Percentiles rank a stretch among this genome's conserved stretches.
Evolutionary conservation across 2,329 filamentous ascomycete genomes (phyloP).

Genomic region (Madurella fahalii): DNA sequence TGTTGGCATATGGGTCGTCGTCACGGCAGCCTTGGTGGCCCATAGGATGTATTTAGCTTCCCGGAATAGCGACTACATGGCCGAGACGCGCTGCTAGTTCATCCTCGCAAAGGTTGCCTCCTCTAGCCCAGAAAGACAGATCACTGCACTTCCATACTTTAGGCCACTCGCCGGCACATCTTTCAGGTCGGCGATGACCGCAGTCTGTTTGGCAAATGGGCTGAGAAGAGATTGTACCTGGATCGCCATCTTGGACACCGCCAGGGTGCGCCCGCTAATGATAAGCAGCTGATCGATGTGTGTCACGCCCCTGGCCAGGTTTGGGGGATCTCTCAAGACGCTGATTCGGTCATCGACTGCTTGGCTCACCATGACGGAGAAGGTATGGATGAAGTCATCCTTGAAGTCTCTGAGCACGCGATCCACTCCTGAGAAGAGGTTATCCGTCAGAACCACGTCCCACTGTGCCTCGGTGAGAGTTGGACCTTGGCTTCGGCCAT

Average conservation of each 20-base stretch:
- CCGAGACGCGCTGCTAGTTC: neutral
- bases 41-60: constrained; percentile 8
- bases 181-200: neutral
- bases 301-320: neutral
- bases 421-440: constrained; percentile 28
- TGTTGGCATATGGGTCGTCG: constrained; percentile 10
- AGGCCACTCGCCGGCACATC: neutral
- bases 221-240: neutral
- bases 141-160: neutral
- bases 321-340: constrained; percentile 23
- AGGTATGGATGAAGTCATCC: neutral
- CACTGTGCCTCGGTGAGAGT: constrained; percentile 19
- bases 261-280: constrained; percentile 16
- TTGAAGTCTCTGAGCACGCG: constrained; percentile 7
- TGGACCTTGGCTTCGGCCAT: constrained; percentile 15
- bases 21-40: constrained; percentile 12
- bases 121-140: constrained; percentile 11
- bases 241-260: too few species aligned
- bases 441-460: constrained; percentile 22
- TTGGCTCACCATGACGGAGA: constrained; percentile 24
- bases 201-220: neutral
- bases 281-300: constrained; percentile 16
- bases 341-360: constrained; percentile 24
- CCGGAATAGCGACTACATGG: constrained; percentile 6
- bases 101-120: constrained; percentile 1